These are phyloP conservation scores for Rhipidocladum racemiflorum DNA, from an alignment of 176 grass and related monocot species.

Conservation along the genomic window DNA sequence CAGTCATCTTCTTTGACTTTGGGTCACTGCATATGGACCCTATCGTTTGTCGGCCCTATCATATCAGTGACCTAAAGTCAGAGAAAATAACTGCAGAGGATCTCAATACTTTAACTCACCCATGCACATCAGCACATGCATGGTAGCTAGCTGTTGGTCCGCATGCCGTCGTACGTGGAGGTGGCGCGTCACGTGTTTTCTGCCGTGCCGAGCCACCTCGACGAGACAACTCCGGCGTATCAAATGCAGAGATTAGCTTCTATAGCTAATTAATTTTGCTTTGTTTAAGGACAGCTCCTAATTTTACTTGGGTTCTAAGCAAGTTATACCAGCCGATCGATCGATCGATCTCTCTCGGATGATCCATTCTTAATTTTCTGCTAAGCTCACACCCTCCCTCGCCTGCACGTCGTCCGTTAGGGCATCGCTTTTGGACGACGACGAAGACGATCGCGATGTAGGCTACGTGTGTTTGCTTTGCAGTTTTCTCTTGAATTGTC, in stretches of 20 bases:
- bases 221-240: slow-evolving; percentile 14
- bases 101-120: slow-evolving; percentile 29
- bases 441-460: slow-evolving; percentile 1
- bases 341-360: slow-evolving; percentile 10
- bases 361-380: slow-evolving; percentile 31
- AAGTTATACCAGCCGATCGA: slow-evolving; percentile 15
- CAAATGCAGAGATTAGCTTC: not conserved
- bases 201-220: slow-evolving; percentile 8
- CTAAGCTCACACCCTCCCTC: slow-evolving; percentile 18
- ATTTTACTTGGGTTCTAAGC: slow-evolving; percentile 48
- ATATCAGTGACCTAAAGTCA: no score
- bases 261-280: not conserved
- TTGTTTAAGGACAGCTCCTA: not conserved
- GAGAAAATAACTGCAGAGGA: no score
- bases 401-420: slow-evolving; percentile 32
- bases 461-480: slow-evolving; percentile 23
- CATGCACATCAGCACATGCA: slow-evolving; percentile 13
- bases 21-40: no score
- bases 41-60: no score
- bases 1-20: no score
- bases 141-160: not conserved
- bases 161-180: not conserved
- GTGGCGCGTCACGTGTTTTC: slow-evolving; percentile 37
- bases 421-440: slow-evolving; percentile 45
- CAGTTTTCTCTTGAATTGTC: slow-evolving; percentile 15